Evolutionary conservation across 176 grass and related monocot species (phyloP).

Genomic region (Ananas comosus): DNA sequence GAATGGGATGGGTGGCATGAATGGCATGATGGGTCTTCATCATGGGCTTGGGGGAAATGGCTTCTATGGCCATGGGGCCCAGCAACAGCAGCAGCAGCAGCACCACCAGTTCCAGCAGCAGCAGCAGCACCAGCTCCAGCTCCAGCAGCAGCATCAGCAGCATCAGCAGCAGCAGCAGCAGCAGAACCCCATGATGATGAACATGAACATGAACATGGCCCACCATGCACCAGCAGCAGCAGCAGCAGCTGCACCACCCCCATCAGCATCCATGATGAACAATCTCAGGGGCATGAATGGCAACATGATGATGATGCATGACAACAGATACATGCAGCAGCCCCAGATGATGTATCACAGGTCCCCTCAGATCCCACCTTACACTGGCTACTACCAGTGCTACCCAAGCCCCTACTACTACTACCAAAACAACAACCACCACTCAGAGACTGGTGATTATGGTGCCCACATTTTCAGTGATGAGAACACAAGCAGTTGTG

Average conservation of each 20-base stretch:
- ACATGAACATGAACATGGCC: slow-evolving; percentile 59
- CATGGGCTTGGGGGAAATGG: slow-evolving; percentile 20
- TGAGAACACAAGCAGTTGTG: slow-evolving; percentile 79
- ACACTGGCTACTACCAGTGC: slow-evolving; percentile 71
- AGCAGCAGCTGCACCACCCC: too few relatives aligned
- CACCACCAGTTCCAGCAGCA: not conserved
- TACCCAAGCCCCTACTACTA: slow-evolving; percentile 45
- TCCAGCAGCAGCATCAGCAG: slow-evolving; percentile 34
- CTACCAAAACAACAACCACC: slow-evolving; percentile 51
- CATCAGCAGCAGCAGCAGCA: slow-evolving; percentile 24
- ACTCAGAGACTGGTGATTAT: slow-evolving; percentile 40
- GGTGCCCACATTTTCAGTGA: slow-evolving; percentile 90
- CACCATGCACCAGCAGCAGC: slow-evolving; percentile 36
- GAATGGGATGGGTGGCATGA: slow-evolving; percentile 24
- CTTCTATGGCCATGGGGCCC: slow-evolving; percentile 33
- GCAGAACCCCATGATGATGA: slow-evolving; percentile 47
- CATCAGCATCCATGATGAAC: slow-evolving; percentile 37
- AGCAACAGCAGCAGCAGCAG: slow-evolving; percentile 48
- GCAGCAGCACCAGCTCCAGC: slow-evolving; percentile 43
- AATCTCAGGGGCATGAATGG: slow-evolving; percentile 41
- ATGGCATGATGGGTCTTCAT: slow-evolving; percentile 56
- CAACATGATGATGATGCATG: slow-evolving; percentile 80
- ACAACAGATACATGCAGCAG: slow-evolving; percentile 39
- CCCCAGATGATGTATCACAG: slow-evolving; percentile 94
- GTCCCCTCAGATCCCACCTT: slow-evolving; percentile 84